These are phyloP conservation scores for Hyphopichia homilentoma DNA, from an alignment of 805 yeast genomes.

Conservation along the genomic window DNA sequence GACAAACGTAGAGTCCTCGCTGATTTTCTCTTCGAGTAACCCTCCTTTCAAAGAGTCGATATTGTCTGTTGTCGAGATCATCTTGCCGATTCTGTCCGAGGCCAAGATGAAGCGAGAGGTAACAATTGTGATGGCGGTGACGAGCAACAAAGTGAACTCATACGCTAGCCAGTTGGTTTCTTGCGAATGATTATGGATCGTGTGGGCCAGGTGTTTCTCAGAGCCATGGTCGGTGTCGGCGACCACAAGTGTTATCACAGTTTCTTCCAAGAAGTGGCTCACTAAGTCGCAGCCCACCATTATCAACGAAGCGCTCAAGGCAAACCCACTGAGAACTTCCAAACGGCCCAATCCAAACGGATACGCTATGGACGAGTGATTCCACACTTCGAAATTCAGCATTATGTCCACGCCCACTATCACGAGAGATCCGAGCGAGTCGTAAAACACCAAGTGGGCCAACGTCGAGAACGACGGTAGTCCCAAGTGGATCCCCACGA, in stretches of 20 bases:
- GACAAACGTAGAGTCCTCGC: slow-evolving; percentile 1
- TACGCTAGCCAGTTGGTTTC: slow-evolving; percentile 28
- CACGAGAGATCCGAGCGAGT: slow-evolving; percentile 71
- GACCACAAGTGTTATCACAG: slow-evolving; percentile 43
- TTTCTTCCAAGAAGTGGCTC: slow-evolving; percentile 83
- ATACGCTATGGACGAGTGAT: slow-evolving; percentile 68
- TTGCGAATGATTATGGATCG: slow-evolving; percentile 30
- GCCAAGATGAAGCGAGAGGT: slow-evolving; percentile 34
- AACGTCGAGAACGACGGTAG: slow-evolving; percentile 66
- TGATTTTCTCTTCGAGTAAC: slow-evolving; percentile 3
- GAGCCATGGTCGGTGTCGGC: slow-evolving; percentile 17
- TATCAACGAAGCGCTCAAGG: slow-evolving; percentile 74
- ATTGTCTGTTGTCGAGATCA: slow-evolving; percentile 23
- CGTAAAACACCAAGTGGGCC: slow-evolving; percentile 85
- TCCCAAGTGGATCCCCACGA: slow-evolving; percentile 54
- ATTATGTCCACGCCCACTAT: slow-evolving; percentile 71
- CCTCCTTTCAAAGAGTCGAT: slow-evolving; percentile 4
- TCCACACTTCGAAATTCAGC: slow-evolving; percentile 94
- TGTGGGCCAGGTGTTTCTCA: slow-evolving; percentile 33
- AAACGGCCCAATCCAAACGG: slow-evolving; percentile 94
- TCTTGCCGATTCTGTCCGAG: slow-evolving; percentile 28
- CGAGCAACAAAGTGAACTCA: slow-evolving; percentile 19
- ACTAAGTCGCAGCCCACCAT: slow-evolving; percentile 89
- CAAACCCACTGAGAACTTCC: slow-evolving; percentile 86
- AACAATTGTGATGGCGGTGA: slow-evolving; percentile 24